Conservation (phyloP, 305 asterid genomes). For the Caryopteris hybrid region DNA sequence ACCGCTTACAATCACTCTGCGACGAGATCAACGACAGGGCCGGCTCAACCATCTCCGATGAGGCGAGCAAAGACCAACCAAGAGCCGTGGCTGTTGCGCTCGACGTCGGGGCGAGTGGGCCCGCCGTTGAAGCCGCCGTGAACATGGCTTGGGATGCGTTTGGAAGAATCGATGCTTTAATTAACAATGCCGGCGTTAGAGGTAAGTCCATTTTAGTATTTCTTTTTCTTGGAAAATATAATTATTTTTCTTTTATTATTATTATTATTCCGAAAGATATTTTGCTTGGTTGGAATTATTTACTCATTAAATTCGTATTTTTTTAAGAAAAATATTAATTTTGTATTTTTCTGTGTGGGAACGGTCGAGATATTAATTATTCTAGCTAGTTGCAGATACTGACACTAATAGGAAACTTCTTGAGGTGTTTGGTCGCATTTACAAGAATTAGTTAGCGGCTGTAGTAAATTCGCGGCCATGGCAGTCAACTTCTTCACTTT, state of each 20-base stretch:
- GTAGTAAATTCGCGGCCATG: no score
- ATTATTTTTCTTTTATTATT: neutral
- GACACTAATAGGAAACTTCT: no score
- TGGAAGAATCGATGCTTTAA: conserved; percentile 58
- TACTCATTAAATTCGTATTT: no score
- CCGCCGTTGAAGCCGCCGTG: conserved; percentile 44
- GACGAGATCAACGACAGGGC: conserved; percentile 37
- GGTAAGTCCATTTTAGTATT: no score
- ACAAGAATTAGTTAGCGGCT: no score
- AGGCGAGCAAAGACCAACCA: neutral
- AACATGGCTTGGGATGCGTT: conserved; percentile 64
- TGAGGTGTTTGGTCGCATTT: no score
- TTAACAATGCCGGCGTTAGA: conserved; percentile 55
- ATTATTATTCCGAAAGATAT: neutral
- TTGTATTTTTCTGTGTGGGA: no score
- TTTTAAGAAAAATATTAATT: no score
- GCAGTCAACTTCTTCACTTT: no score
- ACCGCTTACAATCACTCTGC: conserved; percentile 52
- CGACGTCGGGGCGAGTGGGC: conserved; percentile 43
- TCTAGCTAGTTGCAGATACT: no score
- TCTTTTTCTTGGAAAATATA: no score
- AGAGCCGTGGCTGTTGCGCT: conserved; percentile 54
- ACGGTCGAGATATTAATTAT: neutral
- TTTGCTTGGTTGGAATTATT: no score
- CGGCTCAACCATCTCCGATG: conserved; percentile 13